Conservation (phyloP, 73 alveolate species). For the Paramecium primaurelia region DNA sequence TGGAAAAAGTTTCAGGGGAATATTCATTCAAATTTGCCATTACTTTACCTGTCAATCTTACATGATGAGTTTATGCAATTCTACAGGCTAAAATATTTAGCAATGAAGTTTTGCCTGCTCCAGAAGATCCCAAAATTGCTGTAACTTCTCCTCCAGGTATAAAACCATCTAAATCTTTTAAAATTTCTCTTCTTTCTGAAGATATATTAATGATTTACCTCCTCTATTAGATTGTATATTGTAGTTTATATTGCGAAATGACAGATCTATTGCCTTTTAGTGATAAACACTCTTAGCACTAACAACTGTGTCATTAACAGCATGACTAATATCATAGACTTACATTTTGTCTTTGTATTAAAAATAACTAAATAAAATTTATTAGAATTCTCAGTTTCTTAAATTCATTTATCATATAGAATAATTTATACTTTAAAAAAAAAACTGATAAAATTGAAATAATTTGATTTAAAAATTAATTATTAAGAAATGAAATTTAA, state of each 20-base stretch:
- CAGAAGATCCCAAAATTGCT: conserved; percentile 68
- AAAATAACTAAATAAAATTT: too few relatives aligned
- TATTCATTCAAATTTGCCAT: conserved; percentile 15
- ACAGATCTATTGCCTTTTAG: neutral
- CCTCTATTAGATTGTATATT: neutral
- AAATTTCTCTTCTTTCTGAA: neutral
- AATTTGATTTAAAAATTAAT: neutral
- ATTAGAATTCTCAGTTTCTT: too few relatives aligned
- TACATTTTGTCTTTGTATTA: too few relatives aligned
- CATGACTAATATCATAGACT: too few relatives aligned
- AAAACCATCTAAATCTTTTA: neutral
- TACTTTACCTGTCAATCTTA: neutral
- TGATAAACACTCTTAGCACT: neutral
- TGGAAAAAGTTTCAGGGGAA: neutral
- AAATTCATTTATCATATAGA: too few relatives aligned
- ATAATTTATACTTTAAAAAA: too few relatives aligned
- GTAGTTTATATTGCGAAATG: neutral
- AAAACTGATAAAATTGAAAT: neutral
- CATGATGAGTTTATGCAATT: neutral
- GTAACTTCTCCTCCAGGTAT: conserved; percentile 7
- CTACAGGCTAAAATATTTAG: conserved; percentile 59
- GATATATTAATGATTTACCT: neutral
- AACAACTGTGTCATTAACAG: neutral
- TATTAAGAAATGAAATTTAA: neutral
- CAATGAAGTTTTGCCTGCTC: conserved; percentile 76